Evolutionary conservation across 345 rosid genomes (phyloP), one percentile per base, ranked within the genome.

Genomic region (Gossypium raimondii): DNA sequence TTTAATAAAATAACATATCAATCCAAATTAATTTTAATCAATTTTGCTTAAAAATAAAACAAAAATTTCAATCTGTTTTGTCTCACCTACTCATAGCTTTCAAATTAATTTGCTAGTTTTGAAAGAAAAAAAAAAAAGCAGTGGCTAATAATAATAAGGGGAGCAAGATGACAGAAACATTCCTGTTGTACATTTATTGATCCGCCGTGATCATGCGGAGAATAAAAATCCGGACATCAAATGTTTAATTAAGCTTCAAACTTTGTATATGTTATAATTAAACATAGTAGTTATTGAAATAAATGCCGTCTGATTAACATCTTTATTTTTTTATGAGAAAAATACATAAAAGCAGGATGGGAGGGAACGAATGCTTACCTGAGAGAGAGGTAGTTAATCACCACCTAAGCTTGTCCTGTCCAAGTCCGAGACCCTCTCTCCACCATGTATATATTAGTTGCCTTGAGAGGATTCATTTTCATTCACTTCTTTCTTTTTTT

Each of bases 341-440:
- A 45, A 45, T 1, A 45, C 50, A 45, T 45, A 0, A 1, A 10
- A 47, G 3, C 3, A 10, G 16, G 41, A 57, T 2, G 5, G 38
- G 17, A 59, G 17, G 17, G 63, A 67, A 68, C 67, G 57, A 78
- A 74, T 73, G 65, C 67, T 66, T 50, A 24, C 55, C 34, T 9
- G 34, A 18, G 51, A 59, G 70, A 12, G 16, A 27, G 72, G 75
- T 55, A 38, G 77, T 73, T 63, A 70, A 63, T 47, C 55, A 70
- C 73, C 51, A 73, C 64, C 73, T 14, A 12, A 73, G 34, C 45
- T 64, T 60, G 75, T 75, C 59, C 51, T 67, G 77, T 64, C 67
- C 4, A 29, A 70, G 25, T 12, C 4, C 34, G 24, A 59, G 63
- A 38, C 41, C 64, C 64, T 13, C 64, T 60, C 38, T 60, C 64